Evolutionary conservation across 2,329 filamentous ascomycete species (phyloP).

Genomic region (Cladosporium sp.): DNA sequence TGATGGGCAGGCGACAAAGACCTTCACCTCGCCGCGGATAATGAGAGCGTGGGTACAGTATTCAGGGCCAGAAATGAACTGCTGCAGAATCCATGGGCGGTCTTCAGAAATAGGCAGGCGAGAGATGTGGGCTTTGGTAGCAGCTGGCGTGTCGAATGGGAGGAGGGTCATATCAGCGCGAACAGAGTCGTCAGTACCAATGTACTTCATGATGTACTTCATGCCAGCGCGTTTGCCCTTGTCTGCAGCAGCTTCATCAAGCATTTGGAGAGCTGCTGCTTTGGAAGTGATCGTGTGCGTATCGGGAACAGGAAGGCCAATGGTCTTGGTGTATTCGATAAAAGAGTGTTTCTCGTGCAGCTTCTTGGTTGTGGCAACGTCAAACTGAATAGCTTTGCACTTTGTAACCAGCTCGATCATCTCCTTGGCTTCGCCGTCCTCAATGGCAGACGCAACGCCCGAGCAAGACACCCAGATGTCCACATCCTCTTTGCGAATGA

Average conservation of each 20-base stretch:
- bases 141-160: conserved; percentile 49
- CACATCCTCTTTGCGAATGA: conserved; percentile 58
- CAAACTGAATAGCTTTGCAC: conserved; percentile 63
- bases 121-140: conserved; percentile 54
- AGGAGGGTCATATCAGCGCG: conserved; percentile 62
- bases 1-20: conserved; percentile 64
- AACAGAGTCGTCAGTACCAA: conserved; percentile 57
- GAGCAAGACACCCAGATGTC: conserved; percentile 73
- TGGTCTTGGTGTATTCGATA: conserved; percentile 51
- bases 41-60: conserved; percentile 70
- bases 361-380: conserved; percentile 50
- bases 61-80: conserved; percentile 62
- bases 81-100: conserved; percentile 64
- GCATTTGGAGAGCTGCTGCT: conserved; percentile 50
- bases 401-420: conserved; percentile 53
- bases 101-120: conserved; percentile 52
- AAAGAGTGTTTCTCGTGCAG: conserved; percentile 66
- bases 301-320: conserved; percentile 48
- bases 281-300: conserved; percentile 50
- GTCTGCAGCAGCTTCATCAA: conserved; percentile 36
- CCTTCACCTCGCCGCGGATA: conserved; percentile 59
- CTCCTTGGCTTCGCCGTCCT: conserved; percentile 64
- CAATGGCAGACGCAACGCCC: conserved; percentile 60
- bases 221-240: conserved; percentile 25
- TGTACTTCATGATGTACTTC: conserved; percentile 64